Evolutionary conservation across 2,329 filamentous ascomycete species (phyloP).

Genomic region (Diaporthe humulicola): DNA sequence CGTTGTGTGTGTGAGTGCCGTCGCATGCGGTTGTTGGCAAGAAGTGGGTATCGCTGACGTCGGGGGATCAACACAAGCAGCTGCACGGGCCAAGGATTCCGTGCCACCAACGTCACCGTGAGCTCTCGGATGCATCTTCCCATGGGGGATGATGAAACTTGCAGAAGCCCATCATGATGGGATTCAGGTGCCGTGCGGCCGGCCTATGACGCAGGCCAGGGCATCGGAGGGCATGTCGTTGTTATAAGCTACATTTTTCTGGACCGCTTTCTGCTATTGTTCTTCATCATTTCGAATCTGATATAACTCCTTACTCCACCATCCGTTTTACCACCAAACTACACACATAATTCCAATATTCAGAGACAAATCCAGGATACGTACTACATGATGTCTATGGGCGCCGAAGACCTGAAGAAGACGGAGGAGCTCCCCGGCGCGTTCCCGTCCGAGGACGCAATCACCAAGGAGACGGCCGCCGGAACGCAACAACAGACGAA

Average conservation of each 20-base stretch:
- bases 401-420: background rate
- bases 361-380: background rate
- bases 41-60: slow-evolving; percentile 27
- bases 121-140: background rate
- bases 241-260: background rate
- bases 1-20: background rate
- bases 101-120: slow-evolving; percentile 29
- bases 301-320: background rate
- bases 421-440: slow-evolving; percentile 1
- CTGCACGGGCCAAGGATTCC: slow-evolving; percentile 13
- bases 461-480: background rate
- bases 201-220: slow-evolving; percentile 13
- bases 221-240: background rate
- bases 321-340: background rate
- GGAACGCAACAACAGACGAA: background rate
- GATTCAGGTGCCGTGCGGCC: background rate
- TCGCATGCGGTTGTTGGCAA: slow-evolving; percentile 1
- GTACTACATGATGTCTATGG: background rate
- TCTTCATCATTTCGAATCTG: background rate
- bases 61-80: slow-evolving; percentile 17
- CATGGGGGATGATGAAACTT: slow-evolving; percentile 17
- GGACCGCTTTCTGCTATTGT: background rate
- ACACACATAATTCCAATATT: background rate
- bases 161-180: slow-evolving; percentile 14
- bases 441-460: slow-evolving; percentile 5